A percentile compares a stretch with the other conserved stretches of the same genome.
These are phyloP conservation scores for Wickerhamomyces xylosicus DNA, from an alignment of 805 yeast species.

Conservation along the genomic window DNA sequence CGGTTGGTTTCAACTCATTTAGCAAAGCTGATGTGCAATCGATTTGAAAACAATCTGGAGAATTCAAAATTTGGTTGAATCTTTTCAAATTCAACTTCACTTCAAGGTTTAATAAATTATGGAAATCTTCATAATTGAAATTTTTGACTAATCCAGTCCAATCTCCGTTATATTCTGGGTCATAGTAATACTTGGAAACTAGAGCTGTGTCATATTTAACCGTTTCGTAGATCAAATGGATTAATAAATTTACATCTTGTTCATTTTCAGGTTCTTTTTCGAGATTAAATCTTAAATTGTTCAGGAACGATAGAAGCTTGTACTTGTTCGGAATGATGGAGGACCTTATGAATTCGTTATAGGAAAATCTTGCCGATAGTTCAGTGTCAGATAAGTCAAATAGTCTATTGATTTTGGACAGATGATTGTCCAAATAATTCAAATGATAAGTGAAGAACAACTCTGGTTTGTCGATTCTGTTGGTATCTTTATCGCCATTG, in stretches of 20 bases:
- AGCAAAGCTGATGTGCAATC: conserved; percentile 29
- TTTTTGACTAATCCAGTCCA: conserved; percentile 21
- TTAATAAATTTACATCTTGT: conserved; percentile 14
- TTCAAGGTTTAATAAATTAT: conserved; percentile 40
- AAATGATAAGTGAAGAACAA: conserved; percentile 41
- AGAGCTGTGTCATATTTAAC: conserved; percentile 27
- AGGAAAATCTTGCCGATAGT: conserved; percentile 19
- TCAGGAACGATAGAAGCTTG: conserved; percentile 25
- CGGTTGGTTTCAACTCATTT: conserved; percentile 25
- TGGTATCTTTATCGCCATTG: conserved; percentile 31
- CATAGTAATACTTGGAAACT: conserved; percentile 30
- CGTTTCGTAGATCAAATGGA: conserved; percentile 29
- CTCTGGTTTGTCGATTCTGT: conserved; percentile 38
- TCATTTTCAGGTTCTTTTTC: conserved; percentile 5
- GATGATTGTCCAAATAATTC: conserved; percentile 31
- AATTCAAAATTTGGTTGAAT: conserved; percentile 30
- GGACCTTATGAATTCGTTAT: conserved; percentile 29
- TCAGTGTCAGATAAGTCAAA: conserved; percentile 25
- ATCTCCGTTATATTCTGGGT: conserved; percentile 19
- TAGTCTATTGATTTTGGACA: conserved; percentile 28
- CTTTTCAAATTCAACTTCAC: conserved; percentile 32
- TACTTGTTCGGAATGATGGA: conserved; percentile 31
- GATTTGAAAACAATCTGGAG: conserved; percentile 32
- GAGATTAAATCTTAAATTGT: conserved; percentile 16
- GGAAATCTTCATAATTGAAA: conserved; percentile 20